Evolutionary conservation across 495 filamentous ascomycete genomes (phyloP), one percentile per base, ranked within the genome.

Genomic region (Aspergillus baeticus): DNA sequence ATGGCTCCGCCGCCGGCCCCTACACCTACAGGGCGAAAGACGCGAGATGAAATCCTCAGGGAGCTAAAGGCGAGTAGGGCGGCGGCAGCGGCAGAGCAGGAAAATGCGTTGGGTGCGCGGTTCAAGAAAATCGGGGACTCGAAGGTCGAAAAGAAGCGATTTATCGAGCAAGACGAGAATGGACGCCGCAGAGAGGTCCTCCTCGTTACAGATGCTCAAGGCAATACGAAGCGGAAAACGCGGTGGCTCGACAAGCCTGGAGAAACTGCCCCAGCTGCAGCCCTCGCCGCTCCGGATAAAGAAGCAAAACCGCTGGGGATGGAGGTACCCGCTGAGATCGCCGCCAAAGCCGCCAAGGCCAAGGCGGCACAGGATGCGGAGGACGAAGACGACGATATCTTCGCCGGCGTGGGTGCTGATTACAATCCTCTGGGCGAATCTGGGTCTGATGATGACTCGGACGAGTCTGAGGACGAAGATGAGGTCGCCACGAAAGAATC

Each of bases 391-490:
- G 81, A 84, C 38, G 86, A 89, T 50, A 98, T 98, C 20, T 98
- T 98, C 65, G 90, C 87, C 44, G 94, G 88, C 31, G 91, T 84
- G 2, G 94, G 89, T 5, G 82, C 82, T 21, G 90, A 94, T 62
- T 98, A 96, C 67, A 82, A 98, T 69, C 95, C 94, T 5, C 79
- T 97, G 34, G 92, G 85, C 1, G 88, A 79, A 63, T 95, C 78
- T 8, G 76, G 81, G 7, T 72, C 80, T 5, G 80, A 77, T 10
- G 78, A 80, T 34, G 80, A 83, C 15, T 38, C 47, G n/a, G 37
- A 78, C 8, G 76, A 81, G 7, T 73, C 80, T 6, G 80, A 78
- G 7, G 79, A 81, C 41, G 80, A 83, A 15, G 71, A 69, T 3
- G 71, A 72, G 38, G 64, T 63, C 22, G 49, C 41, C 13, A 42